These are phyloP conservation scores for Vitis cinerea DNA, from an alignment of 164 flowering plant species.

Conservation along the genomic window DNA sequence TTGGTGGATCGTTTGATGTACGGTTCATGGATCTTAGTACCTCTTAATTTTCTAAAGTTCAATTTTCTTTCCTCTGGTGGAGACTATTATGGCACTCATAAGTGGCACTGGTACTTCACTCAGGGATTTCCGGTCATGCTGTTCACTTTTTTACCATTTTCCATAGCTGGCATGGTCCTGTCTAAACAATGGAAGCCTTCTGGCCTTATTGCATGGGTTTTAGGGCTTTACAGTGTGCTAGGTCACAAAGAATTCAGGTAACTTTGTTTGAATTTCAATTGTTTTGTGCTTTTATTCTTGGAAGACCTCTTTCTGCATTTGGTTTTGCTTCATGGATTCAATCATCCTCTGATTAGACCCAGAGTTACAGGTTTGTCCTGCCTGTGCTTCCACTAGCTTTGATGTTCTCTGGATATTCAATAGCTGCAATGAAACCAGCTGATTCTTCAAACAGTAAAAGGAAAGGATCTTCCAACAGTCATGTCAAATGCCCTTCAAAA, in stretches of 20 bases:
- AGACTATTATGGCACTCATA: conserved; percentile 93
- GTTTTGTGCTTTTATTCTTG: not conserved
- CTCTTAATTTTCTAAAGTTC: conserved; percentile 88
- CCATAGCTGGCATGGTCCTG: conserved; percentile 47
- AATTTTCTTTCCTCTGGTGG: conserved; percentile 91
- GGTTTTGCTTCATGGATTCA: not conserved
- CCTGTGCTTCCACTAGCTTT: conserved; percentile 91
- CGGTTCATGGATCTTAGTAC: conserved; percentile 80
- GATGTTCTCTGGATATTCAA: conserved; percentile 74
- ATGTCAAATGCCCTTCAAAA: conserved; percentile 29
- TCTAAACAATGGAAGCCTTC: conserved; percentile 75
- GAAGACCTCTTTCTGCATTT: not conserved
- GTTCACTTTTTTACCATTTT: conserved; percentile 76
- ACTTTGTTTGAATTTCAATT: not conserved
- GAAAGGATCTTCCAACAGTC: conserved; percentile 25
- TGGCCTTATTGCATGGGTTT: conserved; percentile 78
- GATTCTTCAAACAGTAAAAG: conserved; percentile 19
- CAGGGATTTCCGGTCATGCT: conserved; percentile 86
- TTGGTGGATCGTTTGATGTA: conserved; percentile 77
- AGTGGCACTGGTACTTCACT: conserved; percentile 93
- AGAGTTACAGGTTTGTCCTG: conserved; percentile 75
- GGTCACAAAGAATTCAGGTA: conserved; percentile 99
- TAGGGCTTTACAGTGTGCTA: conserved; percentile 72
- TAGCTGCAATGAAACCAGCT: conserved; percentile 40
- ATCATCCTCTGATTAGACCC: conserved; percentile 16